Base-by-base conservation (phyloP, 2,329 filamentous ascomycete species). In the Aspergillus sp. region DNA sequence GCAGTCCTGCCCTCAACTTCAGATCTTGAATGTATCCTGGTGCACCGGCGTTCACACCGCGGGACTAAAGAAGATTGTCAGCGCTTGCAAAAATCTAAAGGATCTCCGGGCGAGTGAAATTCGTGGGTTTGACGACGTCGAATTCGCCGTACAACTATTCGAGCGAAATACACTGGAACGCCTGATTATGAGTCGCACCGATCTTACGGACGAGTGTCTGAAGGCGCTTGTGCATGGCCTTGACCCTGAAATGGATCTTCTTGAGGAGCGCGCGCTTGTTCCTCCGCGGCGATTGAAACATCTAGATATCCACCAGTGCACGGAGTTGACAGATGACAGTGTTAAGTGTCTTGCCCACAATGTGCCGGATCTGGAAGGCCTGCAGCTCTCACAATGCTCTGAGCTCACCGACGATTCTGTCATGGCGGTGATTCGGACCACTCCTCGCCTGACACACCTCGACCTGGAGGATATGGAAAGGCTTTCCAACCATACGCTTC, bases 11-110 rank as follows among this genome's bases (percentile, higher is more conserved):
- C 87, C 89, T 1, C 87, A 89, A 52, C 81, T 99, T n/a, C 89
- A 96, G 75, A 84, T 86, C 58, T 84, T 98, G 65, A 96, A 97
- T 69, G 86, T 98, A 19, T 96, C 92, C 0, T 98, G 94, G 92
- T 99, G 95, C 79, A 88, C 88, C 66, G 89, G 92, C 62, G 87
- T 97, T 72, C 89, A 95, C 70, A 89, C 91, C 8, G 81, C 85
- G 12, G 93, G 92, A 4, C 80, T 98, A 57, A 86, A 84, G 64
- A 84, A 85, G 55, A 84, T 99, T 2, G 80, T 97, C 0, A 82
- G 89, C 61, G 84, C 84, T 2, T 98, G 95, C 70, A 81, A 84
- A 0, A 87, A 83, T 56, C 79, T 99, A 57, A 89, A 82, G 57
- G 93, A 98, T 68, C 80, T 99, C 30, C 86, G 92, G 60, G 92